Conservation (phyloP, 1,284 basidiomycete species). For the Exobasidium cylindrosporum region DNA sequence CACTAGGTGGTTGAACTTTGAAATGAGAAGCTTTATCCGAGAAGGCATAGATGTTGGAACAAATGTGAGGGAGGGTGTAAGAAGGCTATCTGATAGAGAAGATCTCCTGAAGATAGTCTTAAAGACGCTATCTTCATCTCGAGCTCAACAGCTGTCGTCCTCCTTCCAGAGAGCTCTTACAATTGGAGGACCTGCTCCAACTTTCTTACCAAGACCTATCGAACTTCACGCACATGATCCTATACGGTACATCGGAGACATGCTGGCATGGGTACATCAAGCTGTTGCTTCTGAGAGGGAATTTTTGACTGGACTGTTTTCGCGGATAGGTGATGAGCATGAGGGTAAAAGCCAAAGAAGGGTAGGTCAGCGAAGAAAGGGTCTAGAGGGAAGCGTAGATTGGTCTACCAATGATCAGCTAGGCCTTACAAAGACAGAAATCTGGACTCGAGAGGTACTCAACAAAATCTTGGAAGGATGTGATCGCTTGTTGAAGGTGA, state of each 20-base stretch:
- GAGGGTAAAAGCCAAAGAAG: conserved; percentile 58
- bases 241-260: conserved; percentile 90
- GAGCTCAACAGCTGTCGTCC: conserved; percentile 73
- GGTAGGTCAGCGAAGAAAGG: conserved; percentile 30
- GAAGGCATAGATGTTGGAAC: conserved; percentile 69
- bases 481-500: conserved; percentile 68
- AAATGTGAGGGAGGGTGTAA: conserved; percentile 71
- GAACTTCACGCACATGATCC: conserved; percentile 97
- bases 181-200: conserved; percentile 70
- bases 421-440: conserved; percentile 38
- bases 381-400: conserved; percentile 37
- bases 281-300: conserved; percentile 90
- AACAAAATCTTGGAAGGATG: conserved; percentile 79
- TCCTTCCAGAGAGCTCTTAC: conserved; percentile 84
- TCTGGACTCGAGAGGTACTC: conserved; percentile 68
- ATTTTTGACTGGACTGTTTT: conserved; percentile 45
- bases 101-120: conserved; percentile 60
- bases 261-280: conserved; percentile 98
- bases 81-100: conserved; percentile 67
- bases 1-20: conserved; percentile 77
- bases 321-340: conserved; percentile 18
- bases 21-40: conserved; percentile 66
- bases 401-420: conserved; percentile 4
- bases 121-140: conserved; percentile 71
- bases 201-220: conserved; percentile 84